Base-by-base conservation (phyloP, 306 rosid genomes). In the Lotus japonicus region DNA sequence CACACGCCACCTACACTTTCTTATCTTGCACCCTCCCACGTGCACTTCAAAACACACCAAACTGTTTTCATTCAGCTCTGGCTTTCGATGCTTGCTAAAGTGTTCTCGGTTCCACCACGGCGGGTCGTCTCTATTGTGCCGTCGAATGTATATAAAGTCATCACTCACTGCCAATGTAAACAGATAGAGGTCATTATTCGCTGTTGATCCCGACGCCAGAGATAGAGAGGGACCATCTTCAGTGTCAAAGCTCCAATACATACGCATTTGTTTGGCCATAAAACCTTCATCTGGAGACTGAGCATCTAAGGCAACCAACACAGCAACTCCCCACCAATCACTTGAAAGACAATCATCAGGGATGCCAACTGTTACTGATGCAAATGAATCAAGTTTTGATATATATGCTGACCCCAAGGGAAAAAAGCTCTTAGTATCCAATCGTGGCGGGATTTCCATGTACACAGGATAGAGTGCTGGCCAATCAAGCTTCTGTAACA, bases 291-390 rank as follows among this genome's bases (percentile, higher is more conserved):
- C 0, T 35, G 64, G 48, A 38, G 17, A 26, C 35, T 35, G 55
- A 50, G 55, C 12, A 19, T 63, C 54, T 63, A 43, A 42, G 54
- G 68, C 68, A 17, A 63, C 21, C 21, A 43, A 14, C 19, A 67
- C 11, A 67, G 38, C 52, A 28, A 67, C 59, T 39, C 62, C 52
- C 50, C 60, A 52, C 62, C 62, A n/a, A 18, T 67, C 72, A 67
- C 52, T 52, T 12, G 62, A 67, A 52, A 3, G 26, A 39, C 41
- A 67, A 9, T 53, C 38, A 39, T 39, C 63, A n/a, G 42, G 73
- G 41, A 67, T 38, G 11, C 39, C 26, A 48, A 67, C 23, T 19
- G 3, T 38, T 52, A 55, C 18, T 53, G 53, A 67, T n/a, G 61
- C 72, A 52, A 52, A 7, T 21, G 21, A 62, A 21, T 62, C 68